A percentile compares a stretch with the other conserved stretches of the same genome.
Evolutionary conservation across 2,329 filamentous ascomycete species (phyloP).

Genomic region (Talaromyces amestolkiae): DNA sequence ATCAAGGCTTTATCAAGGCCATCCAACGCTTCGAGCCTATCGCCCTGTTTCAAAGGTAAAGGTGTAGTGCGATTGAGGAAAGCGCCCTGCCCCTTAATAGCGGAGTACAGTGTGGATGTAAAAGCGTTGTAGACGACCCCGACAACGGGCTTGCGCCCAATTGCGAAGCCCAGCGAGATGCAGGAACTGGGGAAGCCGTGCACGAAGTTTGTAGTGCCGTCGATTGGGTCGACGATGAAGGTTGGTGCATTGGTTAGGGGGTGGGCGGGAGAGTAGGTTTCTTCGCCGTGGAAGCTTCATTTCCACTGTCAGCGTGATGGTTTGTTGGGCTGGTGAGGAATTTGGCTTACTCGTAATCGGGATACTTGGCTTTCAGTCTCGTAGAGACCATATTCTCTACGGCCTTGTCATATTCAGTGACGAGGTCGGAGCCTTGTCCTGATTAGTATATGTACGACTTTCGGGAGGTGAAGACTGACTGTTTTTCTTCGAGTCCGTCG

Average conservation of each 20-base stretch:
- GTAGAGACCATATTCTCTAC: slow-evolving; percentile 59
- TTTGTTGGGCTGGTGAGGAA: neutral
- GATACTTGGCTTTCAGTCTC: slow-evolving; percentile 52
- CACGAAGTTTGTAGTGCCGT: slow-evolving; percentile 66
- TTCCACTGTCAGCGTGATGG: neutral
- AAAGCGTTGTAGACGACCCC: slow-evolving; percentile 64
- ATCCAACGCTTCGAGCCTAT: slow-evolving; percentile 38
- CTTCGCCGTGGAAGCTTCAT: slow-evolving; percentile 56
- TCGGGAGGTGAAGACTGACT: slow-evolving; percentile 29
- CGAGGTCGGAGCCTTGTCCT: slow-evolving; percentile 55
- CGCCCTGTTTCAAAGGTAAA: slow-evolving; percentile 48
- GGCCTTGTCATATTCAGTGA: slow-evolving; percentile 63
- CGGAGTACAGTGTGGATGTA: slow-evolving; percentile 55
- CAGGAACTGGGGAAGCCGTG: slow-evolving; percentile 59
- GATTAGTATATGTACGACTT: neutral
- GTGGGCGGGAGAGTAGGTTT: slow-evolving; percentile 58
- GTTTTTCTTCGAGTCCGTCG: slow-evolving; percentile 47
- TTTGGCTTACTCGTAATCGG: slow-evolving; percentile 48
- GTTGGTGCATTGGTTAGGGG: slow-evolving; percentile 55
- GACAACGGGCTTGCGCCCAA: slow-evolving; percentile 51
- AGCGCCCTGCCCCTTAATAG: slow-evolving; percentile 55
- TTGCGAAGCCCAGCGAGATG: slow-evolving; percentile 58
- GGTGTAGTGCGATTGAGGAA: slow-evolving; percentile 42
- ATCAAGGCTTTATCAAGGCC: slow-evolving; percentile 54
- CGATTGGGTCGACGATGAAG: slow-evolving; percentile 63